Conservation (phyloP, 2,329 filamentous ascomycete genomes). For the Clarireedia paspali region DNA sequence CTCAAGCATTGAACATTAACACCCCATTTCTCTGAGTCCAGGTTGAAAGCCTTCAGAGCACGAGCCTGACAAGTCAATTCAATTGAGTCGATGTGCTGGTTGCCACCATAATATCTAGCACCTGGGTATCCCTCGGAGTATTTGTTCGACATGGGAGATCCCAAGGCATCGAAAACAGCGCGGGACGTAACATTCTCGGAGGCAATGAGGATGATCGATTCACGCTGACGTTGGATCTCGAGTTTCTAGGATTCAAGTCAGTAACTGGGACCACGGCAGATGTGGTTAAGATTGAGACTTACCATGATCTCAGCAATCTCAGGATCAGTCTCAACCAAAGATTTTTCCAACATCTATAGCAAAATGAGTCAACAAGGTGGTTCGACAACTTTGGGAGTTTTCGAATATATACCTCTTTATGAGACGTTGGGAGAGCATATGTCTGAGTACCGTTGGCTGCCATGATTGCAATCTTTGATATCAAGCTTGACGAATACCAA, state of each 20-base stretch:
- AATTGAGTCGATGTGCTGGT: constrained; percentile 96
- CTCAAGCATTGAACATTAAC: constrained; percentile 96
- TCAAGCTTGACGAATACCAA: not conserved
- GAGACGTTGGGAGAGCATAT: constrained; percentile 59
- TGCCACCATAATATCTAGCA: constrained; percentile 97
- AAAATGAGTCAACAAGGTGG: constrained; percentile 15
- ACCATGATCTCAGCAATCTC: constrained; percentile 98
- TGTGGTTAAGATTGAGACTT: constrained; percentile 31
- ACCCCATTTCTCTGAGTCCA: constrained; percentile 86
- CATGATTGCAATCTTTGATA: constrained; percentile 15
- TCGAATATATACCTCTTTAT: constrained; percentile 53
- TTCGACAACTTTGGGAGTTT: not conserved
- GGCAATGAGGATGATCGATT: constrained; percentile 97
- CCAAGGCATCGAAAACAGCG: constrained; percentile 94
- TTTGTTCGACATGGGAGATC: constrained; percentile 95
- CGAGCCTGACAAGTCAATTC: constrained; percentile 92
- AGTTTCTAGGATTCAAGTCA: constrained; percentile 52
- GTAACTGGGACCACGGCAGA: not conserved
- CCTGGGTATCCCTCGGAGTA: constrained; percentile 99
- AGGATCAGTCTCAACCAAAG: constrained; percentile 81
- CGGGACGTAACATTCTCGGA: constrained; percentile 99
- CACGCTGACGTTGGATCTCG: constrained; percentile 92
- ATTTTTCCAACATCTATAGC: constrained; percentile 85
- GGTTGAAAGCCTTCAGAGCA: constrained; percentile 83
- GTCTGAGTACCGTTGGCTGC: constrained; percentile 8